phyloP scores from a whole-genome alignment of 2,329 filamentous ascomycete species.

The Magnaporthiopsis incrustans region DNA sequence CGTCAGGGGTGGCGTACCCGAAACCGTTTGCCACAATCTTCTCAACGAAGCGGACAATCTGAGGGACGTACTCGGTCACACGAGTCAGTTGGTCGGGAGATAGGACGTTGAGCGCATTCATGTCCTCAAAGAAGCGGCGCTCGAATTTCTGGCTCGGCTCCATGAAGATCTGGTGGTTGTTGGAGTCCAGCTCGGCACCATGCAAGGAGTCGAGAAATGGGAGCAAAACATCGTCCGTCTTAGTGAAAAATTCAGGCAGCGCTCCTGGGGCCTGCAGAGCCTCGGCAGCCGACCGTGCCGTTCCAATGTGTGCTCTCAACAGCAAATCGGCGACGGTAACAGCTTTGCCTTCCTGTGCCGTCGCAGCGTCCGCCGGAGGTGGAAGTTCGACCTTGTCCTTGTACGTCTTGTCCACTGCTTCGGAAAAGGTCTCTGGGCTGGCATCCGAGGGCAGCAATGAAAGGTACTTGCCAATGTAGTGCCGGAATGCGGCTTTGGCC shows the following conservation, averaged over 20 bases:
- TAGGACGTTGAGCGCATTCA: conserved; percentile 57
- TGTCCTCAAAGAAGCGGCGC: conserved; percentile 59
- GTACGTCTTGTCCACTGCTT: conserved; percentile 15
- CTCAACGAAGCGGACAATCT: conserved; percentile 54
- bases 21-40: conserved; percentile 59
- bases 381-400: conserved; percentile 2
- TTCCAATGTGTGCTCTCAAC: conserved; percentile 15
- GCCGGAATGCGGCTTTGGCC: conserved; percentile 13
- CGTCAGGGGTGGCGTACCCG: conserved; percentile 54
- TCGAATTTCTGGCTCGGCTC: conserved; percentile 59
- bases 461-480: conserved; percentile 18
- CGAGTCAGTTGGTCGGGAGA: conserved; percentile 56
- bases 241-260: conserved; percentile 40
- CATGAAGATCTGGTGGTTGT: conserved; percentile 59
- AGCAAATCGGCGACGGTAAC: conserved; percentile 9
- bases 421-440: conserved; percentile 13
- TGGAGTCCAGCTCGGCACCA: conserved; percentile 47
- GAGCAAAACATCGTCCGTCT: conserved; percentile 53
- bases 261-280: conserved; percentile 13
- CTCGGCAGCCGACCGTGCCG: conserved; percentile 17
- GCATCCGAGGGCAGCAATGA: conserved; percentile 12
- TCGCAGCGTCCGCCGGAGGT: neutral
- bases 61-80: conserved; percentile 59
- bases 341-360: conserved; percentile 23
- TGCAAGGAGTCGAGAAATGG: conserved; percentile 55